A percentile compares a stretch with the other conserved stretches of the same genome.
These are phyloP conservation scores for Epithemia pelagica DNA, from an alignment of 108 stramenopile genomes.

Conservation along the genomic window DNA sequence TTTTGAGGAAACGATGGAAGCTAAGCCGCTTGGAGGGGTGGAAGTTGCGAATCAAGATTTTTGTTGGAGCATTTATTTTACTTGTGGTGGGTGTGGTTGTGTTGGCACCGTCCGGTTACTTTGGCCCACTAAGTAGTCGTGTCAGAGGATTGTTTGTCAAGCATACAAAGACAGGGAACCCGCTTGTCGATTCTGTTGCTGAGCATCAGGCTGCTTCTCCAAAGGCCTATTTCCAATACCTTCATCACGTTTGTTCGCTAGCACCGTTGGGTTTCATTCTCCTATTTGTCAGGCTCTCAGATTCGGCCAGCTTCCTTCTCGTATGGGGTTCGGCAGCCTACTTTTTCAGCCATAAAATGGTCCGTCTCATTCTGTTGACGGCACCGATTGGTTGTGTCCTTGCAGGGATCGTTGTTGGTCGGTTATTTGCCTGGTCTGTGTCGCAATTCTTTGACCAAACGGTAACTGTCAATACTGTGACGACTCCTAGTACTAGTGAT, in stretches of 20 bases:
- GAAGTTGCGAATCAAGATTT: conserved; percentile 59
- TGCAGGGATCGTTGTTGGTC: conserved; percentile 84
- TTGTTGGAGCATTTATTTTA: conserved; percentile 22
- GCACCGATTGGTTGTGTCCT: conserved; percentile 88
- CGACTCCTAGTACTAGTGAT: conserved; percentile 10
- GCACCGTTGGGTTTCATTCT: conserved; percentile 93
- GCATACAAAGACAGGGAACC: conserved; percentile 91
- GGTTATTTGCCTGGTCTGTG: conserved; percentile 68
- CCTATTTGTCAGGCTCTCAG: conserved; percentile 63
- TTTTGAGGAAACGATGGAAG: conserved; percentile 37
- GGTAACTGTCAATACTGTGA: conserved; percentile 7
- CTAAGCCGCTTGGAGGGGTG: conserved; percentile 41
- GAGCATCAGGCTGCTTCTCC: conserved; percentile 96
- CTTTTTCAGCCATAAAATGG: conserved; percentile 97
- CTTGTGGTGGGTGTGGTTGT: conserved; percentile 40
- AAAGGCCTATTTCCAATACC: conserved; percentile 94
- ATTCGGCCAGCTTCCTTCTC: conserved; percentile 78
- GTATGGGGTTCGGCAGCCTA: conserved; percentile 89
- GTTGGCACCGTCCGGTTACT: conserved; percentile 86
- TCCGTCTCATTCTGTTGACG: conserved; percentile 90
- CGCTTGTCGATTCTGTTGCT: conserved; percentile 86
- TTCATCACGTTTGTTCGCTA: conserved; percentile 89
- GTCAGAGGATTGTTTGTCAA: conserved; percentile 85
- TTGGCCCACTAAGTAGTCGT: conserved; percentile 80
- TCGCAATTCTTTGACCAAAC: conserved; percentile 39